Percentiles rank a stretch among this genome's conserved stretches.
Conservation (phyloP, 2,329 filamentous ascomycete species). For the Graphium sp. region DNA sequence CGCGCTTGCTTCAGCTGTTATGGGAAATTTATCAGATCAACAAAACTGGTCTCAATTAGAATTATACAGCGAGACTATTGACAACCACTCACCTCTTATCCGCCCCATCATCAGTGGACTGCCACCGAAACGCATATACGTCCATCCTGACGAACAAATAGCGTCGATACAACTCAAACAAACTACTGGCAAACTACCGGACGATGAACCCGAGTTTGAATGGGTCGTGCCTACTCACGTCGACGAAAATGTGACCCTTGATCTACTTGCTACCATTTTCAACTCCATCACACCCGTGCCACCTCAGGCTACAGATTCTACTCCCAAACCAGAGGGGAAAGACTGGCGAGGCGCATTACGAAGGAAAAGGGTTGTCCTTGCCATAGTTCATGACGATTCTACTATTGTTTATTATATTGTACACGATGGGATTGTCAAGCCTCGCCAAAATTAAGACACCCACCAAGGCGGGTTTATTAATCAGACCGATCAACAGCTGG, state of each 20-base stretch:
- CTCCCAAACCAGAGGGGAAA: slow-evolving; percentile 13
- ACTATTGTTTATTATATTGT: slow-evolving; percentile 74
- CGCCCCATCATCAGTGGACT: slow-evolving; percentile 56
- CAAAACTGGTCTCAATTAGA: slow-evolving; percentile 55
- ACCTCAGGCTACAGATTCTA: slow-evolving; percentile 9
- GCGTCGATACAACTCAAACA: slow-evolving; percentile 47
- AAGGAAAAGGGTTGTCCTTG: slow-evolving; percentile 55
- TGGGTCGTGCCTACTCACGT: slow-evolving; percentile 65
- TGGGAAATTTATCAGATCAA: slow-evolving; percentile 56
- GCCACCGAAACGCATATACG: slow-evolving; percentile 56
- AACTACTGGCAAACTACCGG: slow-evolving; percentile 23
- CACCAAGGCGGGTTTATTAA: too few relatives aligned
- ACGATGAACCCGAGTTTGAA: slow-evolving; percentile 38
- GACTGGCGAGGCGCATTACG: slow-evolving; percentile 26
- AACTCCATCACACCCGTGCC: slow-evolving; percentile 35
- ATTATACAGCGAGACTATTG: slow-evolving; percentile 26
- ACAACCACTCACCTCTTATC: slow-evolving; percentile 19
- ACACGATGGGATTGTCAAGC: slow-evolving; percentile 77
- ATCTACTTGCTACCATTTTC: slow-evolving; percentile 51
- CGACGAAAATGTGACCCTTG: slow-evolving; percentile 55
- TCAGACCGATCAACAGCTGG: too few relatives aligned
- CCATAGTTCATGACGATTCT: slow-evolving; percentile 62
- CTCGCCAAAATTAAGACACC: slow-evolving; percentile 62
- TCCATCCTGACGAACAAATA: slow-evolving; percentile 72
- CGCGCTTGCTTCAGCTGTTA: too few relatives aligned